Conservation (phyloP, 1,284 basidiomycete genomes). For the Mycosarcoma mackinlayi region DNA sequence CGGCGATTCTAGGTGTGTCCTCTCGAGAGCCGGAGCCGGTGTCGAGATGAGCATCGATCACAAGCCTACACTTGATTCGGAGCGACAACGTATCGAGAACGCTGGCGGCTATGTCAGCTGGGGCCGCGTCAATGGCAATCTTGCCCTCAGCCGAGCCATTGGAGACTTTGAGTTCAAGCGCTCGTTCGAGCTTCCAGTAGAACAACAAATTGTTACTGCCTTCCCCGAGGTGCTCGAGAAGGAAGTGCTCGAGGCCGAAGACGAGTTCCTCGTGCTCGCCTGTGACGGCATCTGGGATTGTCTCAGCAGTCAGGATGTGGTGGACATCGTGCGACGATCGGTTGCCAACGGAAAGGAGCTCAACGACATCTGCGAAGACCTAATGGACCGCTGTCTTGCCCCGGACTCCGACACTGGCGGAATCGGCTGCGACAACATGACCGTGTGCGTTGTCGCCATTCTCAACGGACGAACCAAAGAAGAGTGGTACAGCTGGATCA, state of each 20-base stretch:
- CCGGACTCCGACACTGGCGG: constrained; percentile 93
- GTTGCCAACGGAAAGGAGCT: constrained; percentile 85
- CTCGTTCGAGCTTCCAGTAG: constrained; percentile 81
- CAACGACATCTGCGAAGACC: constrained; percentile 83
- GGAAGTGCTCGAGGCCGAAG: constrained; percentile 79
- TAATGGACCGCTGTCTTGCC: constrained; percentile 93
- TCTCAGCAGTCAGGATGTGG: constrained; percentile 88
- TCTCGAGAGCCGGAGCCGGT: constrained; percentile 84
- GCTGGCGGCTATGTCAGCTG: constrained; percentile 99
- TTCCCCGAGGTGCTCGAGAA: constrained; percentile 91
- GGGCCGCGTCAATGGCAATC: constrained; percentile 96
- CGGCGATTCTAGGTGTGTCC: constrained; percentile 94
- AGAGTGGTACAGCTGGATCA: constrained; percentile 93
- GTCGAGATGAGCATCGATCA: constrained; percentile 93
- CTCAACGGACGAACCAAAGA: constrained; percentile 86
- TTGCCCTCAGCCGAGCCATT: constrained; percentile 92
- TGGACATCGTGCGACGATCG: constrained; percentile 87
- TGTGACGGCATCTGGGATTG: constrained; percentile 99
- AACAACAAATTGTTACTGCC: constrained; percentile 94
- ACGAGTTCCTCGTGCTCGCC: constrained; percentile 94
- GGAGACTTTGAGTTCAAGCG: constrained; percentile 99
- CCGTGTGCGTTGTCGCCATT: constrained; percentile 88
- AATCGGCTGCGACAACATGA: constrained; percentile 99
- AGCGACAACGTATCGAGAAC: constrained; percentile 84
- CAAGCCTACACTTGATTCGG: constrained; percentile 88